Evolutionary conservation across 345 rosid species (phyloP).

Genomic region (Murraya koenigii): DNA sequence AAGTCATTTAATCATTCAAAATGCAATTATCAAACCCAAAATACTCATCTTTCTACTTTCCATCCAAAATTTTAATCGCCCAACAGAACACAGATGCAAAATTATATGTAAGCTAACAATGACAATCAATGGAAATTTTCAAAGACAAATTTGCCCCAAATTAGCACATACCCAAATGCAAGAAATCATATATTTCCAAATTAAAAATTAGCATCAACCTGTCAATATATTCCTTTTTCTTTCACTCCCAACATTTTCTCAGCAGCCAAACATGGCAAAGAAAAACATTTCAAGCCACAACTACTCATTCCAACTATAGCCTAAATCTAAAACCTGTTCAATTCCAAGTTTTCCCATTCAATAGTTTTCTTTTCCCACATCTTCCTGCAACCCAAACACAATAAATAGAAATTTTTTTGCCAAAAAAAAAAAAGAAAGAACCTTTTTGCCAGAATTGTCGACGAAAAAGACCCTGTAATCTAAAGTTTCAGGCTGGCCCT

Average conservation of each 20-base stretch:
- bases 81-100: neutral
- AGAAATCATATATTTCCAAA: neutral
- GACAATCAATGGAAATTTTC: neutral
- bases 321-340: neutral
- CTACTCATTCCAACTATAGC: neutral
- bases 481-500: slow-evolving; percentile 72
- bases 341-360: neutral
- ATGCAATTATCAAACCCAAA: neutral
- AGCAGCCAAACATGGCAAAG: neutral
- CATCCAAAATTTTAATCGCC: neutral
- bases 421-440: neutral
- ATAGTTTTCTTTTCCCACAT: neutral
- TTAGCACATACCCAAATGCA: neutral
- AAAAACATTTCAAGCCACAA: neutral
- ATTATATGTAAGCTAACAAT: neutral
- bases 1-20: neutral
- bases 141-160: neutral
- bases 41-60: neutral
- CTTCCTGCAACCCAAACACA: neutral
- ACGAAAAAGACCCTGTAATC: slow-evolving; percentile 80
- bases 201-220: neutral
- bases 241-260: neutral
- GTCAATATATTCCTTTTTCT: neutral
- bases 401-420: neutral
- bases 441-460: slow-evolving; percentile 74